phyloP scores from a whole-genome alignment of 495 filamentous ascomycete species.

The Penicillium tannophilum region DNA sequence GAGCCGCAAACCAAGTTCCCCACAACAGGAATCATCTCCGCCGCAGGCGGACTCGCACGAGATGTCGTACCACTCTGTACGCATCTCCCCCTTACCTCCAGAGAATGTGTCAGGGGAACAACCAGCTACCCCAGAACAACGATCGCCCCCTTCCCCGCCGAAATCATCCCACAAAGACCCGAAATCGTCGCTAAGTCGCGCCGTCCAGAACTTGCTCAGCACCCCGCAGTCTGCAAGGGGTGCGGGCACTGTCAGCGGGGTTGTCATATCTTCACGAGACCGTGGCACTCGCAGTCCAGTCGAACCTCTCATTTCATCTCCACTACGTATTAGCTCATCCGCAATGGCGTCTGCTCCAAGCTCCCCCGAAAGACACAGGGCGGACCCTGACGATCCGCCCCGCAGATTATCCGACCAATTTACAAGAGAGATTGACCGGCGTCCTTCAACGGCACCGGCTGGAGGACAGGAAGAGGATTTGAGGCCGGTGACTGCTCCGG shows the following conservation, averaged over 20 bases:
- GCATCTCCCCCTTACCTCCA: slow-evolving; percentile 53
- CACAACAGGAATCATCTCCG: slow-evolving; percentile 28
- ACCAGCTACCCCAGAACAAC: slow-evolving; percentile 56
- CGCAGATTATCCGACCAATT: slow-evolving; percentile 29
- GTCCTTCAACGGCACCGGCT: neutral
- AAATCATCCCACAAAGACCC: slow-evolving; percentile 1
- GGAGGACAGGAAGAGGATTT: slow-evolving; percentile 11
- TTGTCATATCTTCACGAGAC: slow-evolving; percentile 20
- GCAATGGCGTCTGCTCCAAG: slow-evolving; percentile 28
- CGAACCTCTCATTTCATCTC: slow-evolving; percentile 29
- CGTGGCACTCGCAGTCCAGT: slow-evolving; percentile 20
- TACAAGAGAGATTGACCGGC: slow-evolving; percentile 10
- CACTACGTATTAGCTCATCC: slow-evolving; percentile 27
- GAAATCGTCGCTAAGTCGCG: slow-evolving; percentile 16
- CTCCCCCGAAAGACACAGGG: slow-evolving; percentile 25
- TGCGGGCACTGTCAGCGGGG: slow-evolving; percentile 38
- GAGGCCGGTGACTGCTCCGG: slow-evolving; percentile 22
- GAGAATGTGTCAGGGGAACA: slow-evolving; percentile 35
- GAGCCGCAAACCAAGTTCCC: slow-evolving; percentile 23
- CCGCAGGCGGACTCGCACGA: slow-evolving; percentile 32
- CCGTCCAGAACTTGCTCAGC: slow-evolving; percentile 21
- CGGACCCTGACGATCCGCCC: slow-evolving; percentile 13
- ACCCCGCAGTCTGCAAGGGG: slow-evolving; percentile 46
- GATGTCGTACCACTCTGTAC: slow-evolving; percentile 32
- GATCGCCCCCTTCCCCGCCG: slow-evolving; percentile 4